Evolutionary conservation across 2,329 filamentous ascomycete genomes (phyloP), one percentile per base, ranked within the genome.

Genomic region (Colletotrichum kahawae): DNA sequence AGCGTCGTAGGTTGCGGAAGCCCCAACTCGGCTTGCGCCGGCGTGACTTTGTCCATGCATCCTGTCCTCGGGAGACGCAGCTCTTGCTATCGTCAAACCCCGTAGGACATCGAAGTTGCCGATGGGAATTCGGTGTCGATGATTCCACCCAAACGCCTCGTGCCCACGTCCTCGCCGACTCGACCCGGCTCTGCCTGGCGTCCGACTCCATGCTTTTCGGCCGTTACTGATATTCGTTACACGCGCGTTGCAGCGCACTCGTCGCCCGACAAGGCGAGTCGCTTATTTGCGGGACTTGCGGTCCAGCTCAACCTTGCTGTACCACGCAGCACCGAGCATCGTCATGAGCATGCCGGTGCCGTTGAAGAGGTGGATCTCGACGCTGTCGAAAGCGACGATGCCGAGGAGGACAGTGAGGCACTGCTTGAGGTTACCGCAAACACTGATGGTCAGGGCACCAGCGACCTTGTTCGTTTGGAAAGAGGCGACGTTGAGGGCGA

Each of bases 401-500:
- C 89, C 89, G 34, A 91, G 82, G 43, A 89, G 81, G 14, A 91
- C 89, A 1, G 90, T 91, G 57, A 91, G 80, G 76, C 88, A 89
- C 80, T 91, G 90, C 84, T 91, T 91, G 72, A 91, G 82, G 79
- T 91, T 91, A 70, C 88, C 90, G 75, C 89, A 90, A 7, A 92
- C 89, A 8, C 89, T 90, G 87, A 92, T 91, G 48, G 89, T 91
- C 70, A 92, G 81, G 21, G 90, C 89, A 67, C 90, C 90, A 7
- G 89, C 87, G 48, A 89, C 83, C 82, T 90, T 90, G 82, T 91
- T 91, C 68, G 90, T 90, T 74, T 88, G 87, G 81, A 92, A 91
- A 5, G 88, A 90, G 38, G 89, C 87, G 56, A 91, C 86, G 78
- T 91, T 92, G 73, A 91, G 86, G 8, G 88, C 82, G 69, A 91